These are phyloP conservation scores for Psilocybe cyanescens DNA, from an alignment of 768 basidiomycete species.

Conservation along the genomic window DNA sequence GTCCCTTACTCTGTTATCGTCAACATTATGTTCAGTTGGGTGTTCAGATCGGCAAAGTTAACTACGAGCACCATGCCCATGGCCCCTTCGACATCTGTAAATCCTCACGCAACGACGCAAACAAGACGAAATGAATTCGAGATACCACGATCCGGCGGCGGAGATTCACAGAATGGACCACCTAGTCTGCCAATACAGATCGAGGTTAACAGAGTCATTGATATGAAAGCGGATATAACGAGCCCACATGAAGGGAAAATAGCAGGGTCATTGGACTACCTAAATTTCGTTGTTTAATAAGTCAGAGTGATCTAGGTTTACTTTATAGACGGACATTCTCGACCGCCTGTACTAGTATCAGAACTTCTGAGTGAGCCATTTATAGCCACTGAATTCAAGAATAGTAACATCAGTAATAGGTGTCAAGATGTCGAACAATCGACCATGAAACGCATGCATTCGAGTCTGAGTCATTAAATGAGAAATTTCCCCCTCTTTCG, in stretches of 20 bases:
- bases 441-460: no score
- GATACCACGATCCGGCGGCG: background rate
- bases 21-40: constrained; percentile 13
- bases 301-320: no score
- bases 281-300: background rate
- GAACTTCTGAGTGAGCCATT: no score
- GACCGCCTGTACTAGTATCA: no score
- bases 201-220: background rate
- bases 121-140: background rate
- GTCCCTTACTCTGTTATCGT: background rate
- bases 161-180: background rate
- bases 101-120: background rate
- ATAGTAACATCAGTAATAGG: no score
- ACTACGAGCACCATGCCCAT: background rate
- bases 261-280: background rate
- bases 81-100: background rate
- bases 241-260: background rate
- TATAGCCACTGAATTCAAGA: no score
- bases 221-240: background rate
- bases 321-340: no score
- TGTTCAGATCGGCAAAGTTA: constrained; percentile 2
- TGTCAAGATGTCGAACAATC: no score
- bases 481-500: no score
- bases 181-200: background rate
- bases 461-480: no score